Conservation (phyloP, 805 yeast genomes). For the Wickerhamiella azyma region DNA sequence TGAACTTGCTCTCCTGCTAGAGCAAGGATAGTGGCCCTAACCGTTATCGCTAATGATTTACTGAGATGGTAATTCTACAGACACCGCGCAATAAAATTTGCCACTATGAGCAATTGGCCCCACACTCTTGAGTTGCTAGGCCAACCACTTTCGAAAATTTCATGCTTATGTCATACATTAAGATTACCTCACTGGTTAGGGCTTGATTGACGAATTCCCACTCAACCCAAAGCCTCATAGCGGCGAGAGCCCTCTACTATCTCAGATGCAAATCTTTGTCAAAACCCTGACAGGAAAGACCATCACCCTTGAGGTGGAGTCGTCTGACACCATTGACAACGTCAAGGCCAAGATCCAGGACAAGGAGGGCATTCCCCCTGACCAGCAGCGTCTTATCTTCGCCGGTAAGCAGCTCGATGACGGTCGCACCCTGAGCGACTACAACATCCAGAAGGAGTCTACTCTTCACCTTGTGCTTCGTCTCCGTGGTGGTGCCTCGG, state of each 20-base stretch:
- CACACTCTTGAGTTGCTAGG: neutral
- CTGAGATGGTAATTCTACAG: no score
- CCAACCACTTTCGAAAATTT: neutral
- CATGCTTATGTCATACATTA: neutral
- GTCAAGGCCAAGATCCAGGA: conserved; percentile 98
- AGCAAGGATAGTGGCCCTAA: no score
- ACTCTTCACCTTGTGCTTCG: conserved; percentile 91
- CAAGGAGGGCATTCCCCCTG: conserved; percentile 99
- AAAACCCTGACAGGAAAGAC: conserved; percentile 98
- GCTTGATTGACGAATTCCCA: neutral
- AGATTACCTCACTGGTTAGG: neutral
- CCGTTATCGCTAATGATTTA: no score
- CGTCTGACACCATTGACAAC: conserved; percentile 96
- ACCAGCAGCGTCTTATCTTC: conserved; percentile 98
- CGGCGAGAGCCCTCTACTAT: neutral
- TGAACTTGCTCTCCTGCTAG: no score
- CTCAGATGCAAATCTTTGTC: conserved; percentile 66
- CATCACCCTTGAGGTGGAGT: conserved; percentile 97
- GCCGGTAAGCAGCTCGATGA: conserved; percentile 99
- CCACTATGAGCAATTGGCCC: neutral
- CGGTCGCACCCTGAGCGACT: conserved; percentile 97
- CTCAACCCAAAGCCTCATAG: conserved; percentile 4
- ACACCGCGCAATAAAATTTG: neutral
- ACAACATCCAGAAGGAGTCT: conserved; percentile 99
- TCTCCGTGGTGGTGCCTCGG: conserved; percentile 81